Conservation (phyloP, 2,329 filamentous ascomycete genomes). For the Pseudogymnoascus sp. region DNA sequence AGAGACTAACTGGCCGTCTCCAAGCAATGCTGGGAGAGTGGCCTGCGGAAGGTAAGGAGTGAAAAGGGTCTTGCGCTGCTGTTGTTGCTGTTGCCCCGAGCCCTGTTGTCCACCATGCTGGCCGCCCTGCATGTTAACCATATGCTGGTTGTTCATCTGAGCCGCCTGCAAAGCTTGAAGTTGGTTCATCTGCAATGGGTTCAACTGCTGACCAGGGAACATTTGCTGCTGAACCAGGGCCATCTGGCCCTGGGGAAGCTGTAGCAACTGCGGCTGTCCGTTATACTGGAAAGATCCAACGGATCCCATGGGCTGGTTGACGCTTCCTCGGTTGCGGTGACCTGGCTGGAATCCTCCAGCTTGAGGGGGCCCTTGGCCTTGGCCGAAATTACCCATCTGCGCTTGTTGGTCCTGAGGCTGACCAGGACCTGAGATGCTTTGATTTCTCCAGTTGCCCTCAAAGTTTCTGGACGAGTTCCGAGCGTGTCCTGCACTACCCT, state of each 20-base stretch:
- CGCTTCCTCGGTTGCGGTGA: slow-evolving; percentile 76
- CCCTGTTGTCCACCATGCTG: slow-evolving; percentile 62
- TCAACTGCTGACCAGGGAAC: slow-evolving; percentile 78
- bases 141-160: slow-evolving; percentile 69
- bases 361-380: slow-evolving; percentile 60
- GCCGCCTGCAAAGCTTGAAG: slow-evolving; percentile 88
- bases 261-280: slow-evolving; percentile 78
- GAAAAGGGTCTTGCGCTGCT: slow-evolving; percentile 96
- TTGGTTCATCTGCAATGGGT: slow-evolving; percentile 80
- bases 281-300: slow-evolving; percentile 87
- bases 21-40: slow-evolving; percentile 80
- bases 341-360: slow-evolving; percentile 80
- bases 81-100: slow-evolving; percentile 71
- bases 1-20: slow-evolving; percentile 88
- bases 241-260: slow-evolving; percentile 77
- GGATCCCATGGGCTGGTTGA: slow-evolving; percentile 77
- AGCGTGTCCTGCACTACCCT: slow-evolving; percentile 70
- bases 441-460: slow-evolving; percentile 95
- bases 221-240: slow-evolving; percentile 69
- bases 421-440: slow-evolving; percentile 32
- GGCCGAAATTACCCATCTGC: slow-evolving; percentile 57
- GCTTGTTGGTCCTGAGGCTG: slow-evolving; percentile 42
- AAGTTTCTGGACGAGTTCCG: slow-evolving; percentile 87
- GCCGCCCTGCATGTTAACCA: slow-evolving; percentile 60
- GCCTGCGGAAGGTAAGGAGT: slow-evolving; percentile 96